Evolutionary conservation across 2,329 filamentous ascomycete species (phyloP).

Genomic region (Phaeophleospora eucalypticola): DNA sequence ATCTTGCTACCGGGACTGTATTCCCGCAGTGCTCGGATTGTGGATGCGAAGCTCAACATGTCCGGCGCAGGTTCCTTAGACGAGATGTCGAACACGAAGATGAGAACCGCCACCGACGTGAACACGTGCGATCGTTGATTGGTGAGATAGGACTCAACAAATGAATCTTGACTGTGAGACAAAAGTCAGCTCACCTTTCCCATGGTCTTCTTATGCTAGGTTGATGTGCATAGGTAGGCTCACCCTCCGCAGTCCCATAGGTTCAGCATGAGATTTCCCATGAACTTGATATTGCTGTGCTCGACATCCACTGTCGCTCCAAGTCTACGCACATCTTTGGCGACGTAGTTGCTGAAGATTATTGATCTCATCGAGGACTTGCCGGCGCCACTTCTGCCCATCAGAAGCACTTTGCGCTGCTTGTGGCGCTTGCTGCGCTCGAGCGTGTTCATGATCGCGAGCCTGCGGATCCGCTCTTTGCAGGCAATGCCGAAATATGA

Average conservation of each 20-base stretch:
- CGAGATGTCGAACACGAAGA: constrained; percentile 99
- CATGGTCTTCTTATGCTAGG: too few relatives aligned
- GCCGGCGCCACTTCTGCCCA: constrained; percentile 93
- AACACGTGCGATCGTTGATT: constrained; percentile 96
- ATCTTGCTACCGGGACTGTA: constrained; percentile 77
- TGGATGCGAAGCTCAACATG: constrained; percentile 84
- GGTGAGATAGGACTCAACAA: constrained; percentile 97
- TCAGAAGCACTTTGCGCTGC: constrained; percentile 52
- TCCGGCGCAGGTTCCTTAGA: constrained; percentile 91
- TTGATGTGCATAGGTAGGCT: constrained; percentile 29
- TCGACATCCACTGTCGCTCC: constrained; percentile 98
- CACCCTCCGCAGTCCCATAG: constrained; percentile 96
- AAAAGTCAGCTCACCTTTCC: constrained; percentile 11
- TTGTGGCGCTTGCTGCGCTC: constrained; percentile 46
- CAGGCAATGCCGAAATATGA: neutral
- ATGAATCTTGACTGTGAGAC: constrained; percentile 75
- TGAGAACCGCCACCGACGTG: constrained; percentile 90
- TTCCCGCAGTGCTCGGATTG: constrained; percentile 82
- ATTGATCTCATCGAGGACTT: constrained; percentile 99
- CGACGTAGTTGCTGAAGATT: constrained; percentile 98
- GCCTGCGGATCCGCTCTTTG: neutral
- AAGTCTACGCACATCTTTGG: constrained; percentile 85
- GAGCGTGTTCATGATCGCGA: constrained; percentile 23
- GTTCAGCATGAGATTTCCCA: constrained; percentile 94
- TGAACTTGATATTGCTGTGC: constrained; percentile 96